Evolutionary conservation across 257 asterid species (phyloP), one percentile per base, ranked within the genome.

Genomic region (Nicotiana undulata): DNA sequence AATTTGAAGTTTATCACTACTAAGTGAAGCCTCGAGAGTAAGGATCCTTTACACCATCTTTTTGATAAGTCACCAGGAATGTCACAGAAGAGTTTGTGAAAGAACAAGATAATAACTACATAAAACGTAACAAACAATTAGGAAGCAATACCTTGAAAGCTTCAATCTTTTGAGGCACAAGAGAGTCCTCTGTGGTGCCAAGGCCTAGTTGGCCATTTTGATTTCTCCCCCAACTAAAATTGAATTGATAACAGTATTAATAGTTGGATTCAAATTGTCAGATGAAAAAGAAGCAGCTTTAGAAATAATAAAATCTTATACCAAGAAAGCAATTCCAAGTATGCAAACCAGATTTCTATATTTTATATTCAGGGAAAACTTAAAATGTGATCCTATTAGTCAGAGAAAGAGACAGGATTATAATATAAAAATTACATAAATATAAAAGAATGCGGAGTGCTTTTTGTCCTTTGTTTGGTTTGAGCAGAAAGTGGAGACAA

Each of bases 201-300:
- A 95, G 95, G 77, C 99, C 99, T n/a, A 95, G 93, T 84, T 95
- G 99, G 82, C 99, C 99, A 84, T 95, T 95, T 87, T 95, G 98
- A 86, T 95, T 95, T 64, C 99, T 85, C 51, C 99, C 99, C 99
- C 99, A 95, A 82, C 99, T 95, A 83, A 85, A 91, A 86, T 81
- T 67, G 80, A 68, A 83, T 37, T 16, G 40, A 31, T 72, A 49
- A 72, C 22, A 46, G 9, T 49, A 46, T 72, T 13, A 72, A 7
- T 72, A 72, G 15, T 72, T 72, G 78, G 61, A 72, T 72, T 72
- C 78, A n/a, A 49, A 18, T 72, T 72, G 46, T n/a, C 59, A 72
- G 61, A 72, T 46, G 40, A 72, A 46, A 51, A 72, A 72, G 61
- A 72, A 46, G 78, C 40, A 72, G 61, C 24, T 72, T 72, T 13